Percentiles rank a stretch among this genome's conserved stretches.
These are phyloP conservation scores for Leccinum subatratum DNA, from an alignment of 1,284 basidiomycete species.

Conservation along the genomic window DNA sequence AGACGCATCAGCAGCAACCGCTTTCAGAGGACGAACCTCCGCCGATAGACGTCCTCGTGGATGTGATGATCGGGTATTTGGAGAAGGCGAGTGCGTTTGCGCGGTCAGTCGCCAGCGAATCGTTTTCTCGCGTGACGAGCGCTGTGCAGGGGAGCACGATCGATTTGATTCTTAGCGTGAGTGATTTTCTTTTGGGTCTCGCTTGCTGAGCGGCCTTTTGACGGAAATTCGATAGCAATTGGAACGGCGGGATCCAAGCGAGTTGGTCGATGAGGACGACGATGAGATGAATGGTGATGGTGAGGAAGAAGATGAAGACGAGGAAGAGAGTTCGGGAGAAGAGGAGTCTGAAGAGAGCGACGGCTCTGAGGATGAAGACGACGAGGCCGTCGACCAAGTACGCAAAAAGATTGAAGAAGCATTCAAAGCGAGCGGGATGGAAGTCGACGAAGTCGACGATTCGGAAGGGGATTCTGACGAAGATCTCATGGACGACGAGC, in stretches of 20 bases:
- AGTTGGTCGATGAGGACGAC: slow-evolving; percentile 45
- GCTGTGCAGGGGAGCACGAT: slow-evolving; percentile 72
- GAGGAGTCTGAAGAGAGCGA: slow-evolving; percentile 32
- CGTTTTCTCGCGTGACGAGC: slow-evolving; percentile 72
- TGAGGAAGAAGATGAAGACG: slow-evolving; percentile 35
- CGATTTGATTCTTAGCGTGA: slow-evolving; percentile 78
- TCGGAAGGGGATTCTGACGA: slow-evolving; percentile 51
- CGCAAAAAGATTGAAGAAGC: slow-evolving; percentile 75
- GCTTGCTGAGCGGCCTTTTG: slow-evolving; percentile 2
- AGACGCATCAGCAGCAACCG: slow-evolving; percentile 14
- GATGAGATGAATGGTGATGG: slow-evolving; percentile 35
- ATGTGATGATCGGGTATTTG: slow-evolving; percentile 83
- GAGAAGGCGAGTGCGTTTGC: slow-evolving; percentile 83
- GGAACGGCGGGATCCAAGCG: slow-evolving; percentile 62
- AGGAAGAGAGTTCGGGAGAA: slow-evolving; percentile 37
- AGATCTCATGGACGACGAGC: slow-evolving; percentile 88
- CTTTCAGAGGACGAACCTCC: slow-evolving; percentile 34
- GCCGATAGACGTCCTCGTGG: slow-evolving; percentile 82
- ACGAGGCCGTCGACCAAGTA: slow-evolving; percentile 63
- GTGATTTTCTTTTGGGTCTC: slow-evolving; percentile 28
- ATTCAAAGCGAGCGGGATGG: slow-evolving; percentile 68
- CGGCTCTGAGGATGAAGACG: slow-evolving; percentile 40
- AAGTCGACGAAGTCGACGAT: slow-evolving; percentile 44
- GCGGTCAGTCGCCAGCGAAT: slow-evolving; percentile 76
- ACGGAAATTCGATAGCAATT: slow-evolving; percentile 62